A percentile compares a stretch with the other conserved stretches of the same genome.
phyloP scores from a whole-genome alignment of 306 rosid genomes.

The Acacia acuminata region DNA sequence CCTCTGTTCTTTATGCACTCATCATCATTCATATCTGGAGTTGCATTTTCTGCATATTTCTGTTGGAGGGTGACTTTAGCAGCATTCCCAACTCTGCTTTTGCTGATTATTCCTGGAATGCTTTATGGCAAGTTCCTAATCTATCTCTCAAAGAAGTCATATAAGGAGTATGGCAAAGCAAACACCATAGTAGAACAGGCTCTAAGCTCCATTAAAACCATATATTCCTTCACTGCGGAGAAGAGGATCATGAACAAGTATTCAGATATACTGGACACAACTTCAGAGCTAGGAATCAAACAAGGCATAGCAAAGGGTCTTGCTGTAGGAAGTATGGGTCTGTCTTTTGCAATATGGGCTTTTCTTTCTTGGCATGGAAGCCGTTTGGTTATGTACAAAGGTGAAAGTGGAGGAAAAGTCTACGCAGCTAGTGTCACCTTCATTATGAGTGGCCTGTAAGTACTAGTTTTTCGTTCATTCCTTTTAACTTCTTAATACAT shows the following conservation, averaged over 20 bases:
- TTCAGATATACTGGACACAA: conserved; percentile 58
- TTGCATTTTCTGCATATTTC: conserved; percentile 70
- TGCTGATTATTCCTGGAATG: conserved; percentile 87
- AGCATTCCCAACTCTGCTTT: conserved; percentile 77
- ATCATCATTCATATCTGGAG: conserved; percentile 81
- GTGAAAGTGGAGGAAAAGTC: conserved; percentile 88
- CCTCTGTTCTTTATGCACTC: conserved; percentile 87
- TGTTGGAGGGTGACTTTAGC: conserved; percentile 82
- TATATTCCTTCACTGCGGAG: conserved; percentile 91
- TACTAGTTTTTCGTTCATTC: not conserved
- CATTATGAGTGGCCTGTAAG: conserved; percentile 90
- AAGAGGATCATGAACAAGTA: conserved; percentile 61
- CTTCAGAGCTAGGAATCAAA: conserved; percentile 74
- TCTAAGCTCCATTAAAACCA: conserved; percentile 72
- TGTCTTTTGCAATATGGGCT: conserved; percentile 87
- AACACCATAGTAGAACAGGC: conserved; percentile 78
- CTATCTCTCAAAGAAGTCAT: conserved; percentile 55
- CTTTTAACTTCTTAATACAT: not conserved
- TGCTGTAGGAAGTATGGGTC: conserved; percentile 85
- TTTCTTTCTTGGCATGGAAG: conserved; percentile 99
- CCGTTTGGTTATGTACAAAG: conserved; percentile 83
- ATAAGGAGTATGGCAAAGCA: conserved; percentile 67
- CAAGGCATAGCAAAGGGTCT: conserved; percentile 93
- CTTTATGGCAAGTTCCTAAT: conserved; percentile 79
- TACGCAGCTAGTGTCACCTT: conserved; percentile 88